Base-by-base conservation (phyloP, 2,329 filamentous ascomycete species). In the Ophiosphaerella korrae region DNA sequence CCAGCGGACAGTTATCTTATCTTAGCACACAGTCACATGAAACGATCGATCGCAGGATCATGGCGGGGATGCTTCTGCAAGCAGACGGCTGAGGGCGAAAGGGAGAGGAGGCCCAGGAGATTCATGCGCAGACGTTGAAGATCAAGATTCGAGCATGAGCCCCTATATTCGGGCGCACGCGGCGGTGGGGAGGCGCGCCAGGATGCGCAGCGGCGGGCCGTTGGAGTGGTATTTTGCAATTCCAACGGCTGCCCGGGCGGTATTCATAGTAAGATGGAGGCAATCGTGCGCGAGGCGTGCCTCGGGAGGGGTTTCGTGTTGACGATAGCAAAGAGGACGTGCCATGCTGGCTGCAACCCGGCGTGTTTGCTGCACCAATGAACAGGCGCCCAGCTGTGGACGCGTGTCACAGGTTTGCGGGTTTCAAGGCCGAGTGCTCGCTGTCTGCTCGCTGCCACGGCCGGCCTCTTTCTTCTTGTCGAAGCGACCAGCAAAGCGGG, bases 91-190 rank as follows among this genome's bases (percentile, higher is more conserved):
- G n/a, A 36, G 26, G 37, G 39, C 42, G 42, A 42, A 41, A 38
- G 37, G 31, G 43, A 53, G 34, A 63, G 50, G 48, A 50, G 45
- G 49, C 18, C 18, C 18, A 21, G 18, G 18, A 21, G 18, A 21
- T 59, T 57, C 31, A 60, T 58, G 59, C 55, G 49, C 37, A 36
- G 7, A 21, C 36, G 29, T 34, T 29, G 36, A 47, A 35, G 48
- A 57, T 18, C 5, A 3, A 21, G 42, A 39, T 42, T 31, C 55
- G 53, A 54, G 50, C 47, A 43, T 32, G 52, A 57, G 52, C 42
- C 42, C 26, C 26, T 29, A 29, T 29, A 29, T 29, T 42, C 41
- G 40, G 39, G 44, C 51, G 47, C 58, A 57, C 55, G 51, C 43
- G 48, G 46, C 37, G n/a, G 48, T 18, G 7, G 16, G 38, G 36